Percentiles rank a stretch among this genome's conserved stretches.
These are phyloP conservation scores for Saccharomyces jurei DNA, from an alignment of 805 yeast genomes.

Conservation along the genomic window DNA sequence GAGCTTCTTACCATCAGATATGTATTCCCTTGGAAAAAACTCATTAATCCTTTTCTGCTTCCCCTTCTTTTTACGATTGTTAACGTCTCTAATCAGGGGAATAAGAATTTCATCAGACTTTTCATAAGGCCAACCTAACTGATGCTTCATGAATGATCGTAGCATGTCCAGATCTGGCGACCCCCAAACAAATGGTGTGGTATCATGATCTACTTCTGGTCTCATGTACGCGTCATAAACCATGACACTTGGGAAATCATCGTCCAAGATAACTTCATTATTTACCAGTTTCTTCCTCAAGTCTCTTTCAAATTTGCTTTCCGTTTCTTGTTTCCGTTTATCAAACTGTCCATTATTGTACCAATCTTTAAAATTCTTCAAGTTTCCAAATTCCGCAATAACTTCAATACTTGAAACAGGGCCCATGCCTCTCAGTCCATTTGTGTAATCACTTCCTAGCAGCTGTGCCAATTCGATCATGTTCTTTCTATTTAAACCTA, in stretches of 20 bases:
- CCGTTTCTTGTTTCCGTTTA: slow-evolving; percentile 33
- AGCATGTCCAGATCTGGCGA: slow-evolving; percentile 74
- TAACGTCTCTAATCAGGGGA: slow-evolving; percentile 77
- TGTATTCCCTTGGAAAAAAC: slow-evolving; percentile 56
- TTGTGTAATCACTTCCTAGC: slow-evolving; percentile 92
- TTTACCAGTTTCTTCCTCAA: slow-evolving; percentile 47
- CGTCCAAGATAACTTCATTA: slow-evolving; percentile 50
- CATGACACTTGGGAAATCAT: slow-evolving; percentile 58
- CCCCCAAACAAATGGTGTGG: slow-evolving; percentile 82
- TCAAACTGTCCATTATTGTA: slow-evolving; percentile 36
- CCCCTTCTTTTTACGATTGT: slow-evolving; percentile 47
- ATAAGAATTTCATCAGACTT: slow-evolving; percentile 74
- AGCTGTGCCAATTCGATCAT: slow-evolving; percentile 76
- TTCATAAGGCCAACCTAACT: slow-evolving; percentile 73
- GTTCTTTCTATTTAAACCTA: slow-evolving; percentile 56
- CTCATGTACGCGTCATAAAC: slow-evolving; percentile 65
- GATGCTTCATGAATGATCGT: slow-evolving; percentile 56
- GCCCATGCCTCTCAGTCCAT: slow-evolving; percentile 87
- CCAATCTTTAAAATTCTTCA: slow-evolving; percentile 36
- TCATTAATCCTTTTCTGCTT: slow-evolving; percentile 55
- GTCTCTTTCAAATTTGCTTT: slow-evolving; percentile 45
- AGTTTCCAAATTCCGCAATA: slow-evolving; percentile 66
- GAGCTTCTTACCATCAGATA: slow-evolving; percentile 39
- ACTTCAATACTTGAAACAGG: slow-evolving; percentile 90
- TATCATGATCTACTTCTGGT: slow-evolving; percentile 82